Percentiles rank a stretch among this genome's conserved stretches.
These are phyloP conservation scores for Yarrowia deformans DNA, from an alignment of 805 yeast genomes.

Conservation along the genomic window DNA sequence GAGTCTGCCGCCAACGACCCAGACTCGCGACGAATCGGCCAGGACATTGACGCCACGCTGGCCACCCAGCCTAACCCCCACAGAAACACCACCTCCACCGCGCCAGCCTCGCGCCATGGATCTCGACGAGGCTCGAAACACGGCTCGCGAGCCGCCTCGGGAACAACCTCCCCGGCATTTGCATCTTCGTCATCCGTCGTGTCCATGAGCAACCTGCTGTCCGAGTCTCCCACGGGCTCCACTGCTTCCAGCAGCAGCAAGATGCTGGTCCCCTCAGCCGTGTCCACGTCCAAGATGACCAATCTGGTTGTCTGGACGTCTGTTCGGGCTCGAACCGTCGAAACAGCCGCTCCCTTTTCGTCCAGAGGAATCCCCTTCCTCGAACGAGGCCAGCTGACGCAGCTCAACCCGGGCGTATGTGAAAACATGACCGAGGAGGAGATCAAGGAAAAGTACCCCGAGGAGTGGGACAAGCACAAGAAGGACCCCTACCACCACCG, in stretches of 20 bases:
- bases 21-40: slow-evolving; percentile 26
- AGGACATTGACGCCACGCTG: slow-evolving; percentile 32
- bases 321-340: slow-evolving; percentile 80
- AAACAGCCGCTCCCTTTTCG: slow-evolving; percentile 75
- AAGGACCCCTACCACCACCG: slow-evolving; percentile 92
- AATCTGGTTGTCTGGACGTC: slow-evolving; percentile 95
- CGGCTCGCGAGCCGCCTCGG: slow-evolving; percentile 14
- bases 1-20: slow-evolving; percentile 32
- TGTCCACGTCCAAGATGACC: slow-evolving; percentile 53
- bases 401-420: slow-evolving; percentile 86
- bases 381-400: slow-evolving; percentile 84
- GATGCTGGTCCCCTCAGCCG: slow-evolving; percentile 32
- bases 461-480: slow-evolving; percentile 68
- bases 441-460: slow-evolving; percentile 66
- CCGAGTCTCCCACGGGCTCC: slow-evolving; percentile 28
- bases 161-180: slow-evolving; percentile 32
- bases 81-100: background rate
- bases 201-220: slow-evolving; percentile 28
- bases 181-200: slow-evolving; percentile 27
- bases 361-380: slow-evolving; percentile 65
- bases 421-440: slow-evolving; percentile 72
- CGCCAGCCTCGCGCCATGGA: slow-evolving; percentile 5
- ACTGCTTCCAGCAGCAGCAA: background rate
- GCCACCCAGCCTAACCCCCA: slow-evolving; percentile 35
- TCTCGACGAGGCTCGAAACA: slow-evolving; percentile 34